Conservation (phyloP, 106 monocot species). For the Xerophyta viscosa region DNA sequence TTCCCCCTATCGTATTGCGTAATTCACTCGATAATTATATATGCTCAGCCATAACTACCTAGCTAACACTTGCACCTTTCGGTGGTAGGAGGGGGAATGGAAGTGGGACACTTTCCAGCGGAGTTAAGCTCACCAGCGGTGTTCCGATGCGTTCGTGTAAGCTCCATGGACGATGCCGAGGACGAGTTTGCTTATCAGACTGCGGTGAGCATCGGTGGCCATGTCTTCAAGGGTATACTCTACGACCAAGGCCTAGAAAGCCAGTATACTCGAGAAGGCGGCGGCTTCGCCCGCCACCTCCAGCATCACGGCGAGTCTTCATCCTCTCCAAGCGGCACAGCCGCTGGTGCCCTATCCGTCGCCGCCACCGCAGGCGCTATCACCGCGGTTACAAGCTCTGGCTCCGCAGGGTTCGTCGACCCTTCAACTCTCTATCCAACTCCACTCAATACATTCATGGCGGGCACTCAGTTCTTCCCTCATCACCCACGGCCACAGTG, state of each 20-base stretch:
- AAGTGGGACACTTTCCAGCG: constrained; percentile 36
- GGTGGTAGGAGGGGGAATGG: constrained; percentile 22
- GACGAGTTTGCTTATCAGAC: constrained; percentile 93
- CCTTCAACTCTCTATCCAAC: constrained; percentile 9
- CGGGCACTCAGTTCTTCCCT: constrained; percentile 63
- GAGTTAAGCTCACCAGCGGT: constrained; percentile 79
- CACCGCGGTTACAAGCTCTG: neutral
- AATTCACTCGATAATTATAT: neutral
- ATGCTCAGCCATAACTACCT: neutral
- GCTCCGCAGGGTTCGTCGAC: neutral
- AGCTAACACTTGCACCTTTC: constrained; percentile 2
- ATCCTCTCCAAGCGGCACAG: constrained; percentile 12
- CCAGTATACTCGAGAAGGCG: constrained; percentile 1
- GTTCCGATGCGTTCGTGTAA: constrained; percentile 84
- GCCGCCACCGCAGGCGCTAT: too few relatives aligned
- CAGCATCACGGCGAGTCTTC: constrained; percentile 31
- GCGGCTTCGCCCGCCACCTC: neutral
- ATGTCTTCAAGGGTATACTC: constrained; percentile 78
- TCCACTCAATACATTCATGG: constrained; percentile 43
- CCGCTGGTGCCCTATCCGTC: neutral
- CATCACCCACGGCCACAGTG: constrained; percentile 37
- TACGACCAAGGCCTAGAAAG: constrained; percentile 71
- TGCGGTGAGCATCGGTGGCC: constrained; percentile 75
- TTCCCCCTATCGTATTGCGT: neutral
- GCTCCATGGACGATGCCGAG: constrained; percentile 71